Evolutionary conservation across 78 protist species (phyloP).

Genomic region (Dictyostelium capitatum): DNA sequence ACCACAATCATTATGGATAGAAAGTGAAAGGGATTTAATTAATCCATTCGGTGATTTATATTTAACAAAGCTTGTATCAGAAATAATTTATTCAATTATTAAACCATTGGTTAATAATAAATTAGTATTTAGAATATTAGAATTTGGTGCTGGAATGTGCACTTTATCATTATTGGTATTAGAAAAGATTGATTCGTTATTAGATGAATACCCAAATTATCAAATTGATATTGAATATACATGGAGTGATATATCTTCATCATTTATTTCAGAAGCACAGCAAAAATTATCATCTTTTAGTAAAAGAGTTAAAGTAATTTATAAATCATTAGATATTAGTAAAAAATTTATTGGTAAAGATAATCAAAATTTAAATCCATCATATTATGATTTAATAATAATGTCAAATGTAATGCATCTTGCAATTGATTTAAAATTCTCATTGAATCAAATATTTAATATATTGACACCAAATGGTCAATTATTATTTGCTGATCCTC

Average conservation of each 20-base stretch:
- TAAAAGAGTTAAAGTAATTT: neutral
- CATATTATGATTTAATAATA: neutral
- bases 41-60: neutral
- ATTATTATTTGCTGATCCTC: neutral
- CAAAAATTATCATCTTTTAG: neutral
- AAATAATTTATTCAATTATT: neutral
- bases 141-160: constrained; percentile 5
- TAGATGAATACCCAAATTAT: neutral
- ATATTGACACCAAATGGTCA: neutral
- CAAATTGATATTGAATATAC: constrained; percentile 16
- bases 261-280: constrained; percentile 3
- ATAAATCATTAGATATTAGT: too few relatives aligned
- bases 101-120: neutral
- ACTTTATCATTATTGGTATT: neutral
- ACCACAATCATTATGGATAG: neutral
- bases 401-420: constrained; percentile 16
- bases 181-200: neutral
- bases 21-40: too few relatives aligned
- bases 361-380: neutral
- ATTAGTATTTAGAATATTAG: neutral
- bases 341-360: neutral
- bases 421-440: too few relatives aligned
- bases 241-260: constrained; percentile 1
- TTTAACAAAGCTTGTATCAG: too few relatives aligned
- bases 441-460: too few relatives aligned